Conservation (phyloP, 164 flowering plant species). For the Tinospora cordifolia region DNA sequence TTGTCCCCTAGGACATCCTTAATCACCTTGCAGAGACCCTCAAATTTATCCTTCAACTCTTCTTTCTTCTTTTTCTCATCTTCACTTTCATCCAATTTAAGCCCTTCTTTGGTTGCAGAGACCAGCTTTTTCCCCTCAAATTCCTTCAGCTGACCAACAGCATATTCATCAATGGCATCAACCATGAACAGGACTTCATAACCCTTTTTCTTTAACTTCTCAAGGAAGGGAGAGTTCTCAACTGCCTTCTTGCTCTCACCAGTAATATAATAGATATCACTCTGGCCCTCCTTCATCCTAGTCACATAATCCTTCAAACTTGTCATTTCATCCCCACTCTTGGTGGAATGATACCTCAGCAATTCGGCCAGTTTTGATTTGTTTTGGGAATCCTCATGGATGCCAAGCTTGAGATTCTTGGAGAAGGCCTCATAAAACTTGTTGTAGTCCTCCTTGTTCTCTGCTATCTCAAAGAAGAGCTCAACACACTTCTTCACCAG, state of each 20-base stretch:
- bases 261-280: conserved; percentile 30
- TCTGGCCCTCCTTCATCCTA: conserved; percentile 58
- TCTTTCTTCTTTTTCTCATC: conserved; percentile 34
- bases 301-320: conserved; percentile 50
- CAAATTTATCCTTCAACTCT: conserved; percentile 32
- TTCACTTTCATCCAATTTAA: conserved; percentile 34
- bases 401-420: conserved; percentile 48
- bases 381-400: conserved; percentile 49
- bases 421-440: conserved; percentile 22
- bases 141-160: conserved; percentile 25
- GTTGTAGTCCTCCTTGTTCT: conserved; percentile 38
- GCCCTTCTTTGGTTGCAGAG: conserved; percentile 37
- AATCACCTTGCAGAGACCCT: conserved; percentile 38
- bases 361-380: conserved; percentile 40
- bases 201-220: conserved; percentile 46
- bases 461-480: conserved; percentile 45
- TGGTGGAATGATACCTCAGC: conserved; percentile 47
- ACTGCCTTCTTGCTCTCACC: conserved; percentile 40
- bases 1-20: conserved; percentile 38
- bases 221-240: conserved; percentile 59
- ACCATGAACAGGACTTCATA: conserved; percentile 39
- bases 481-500: conserved; percentile 47
- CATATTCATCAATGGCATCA: conserved; percentile 35
- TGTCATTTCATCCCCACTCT: conserved; percentile 53
- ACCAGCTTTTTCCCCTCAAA: conserved; percentile 40